Percentiles rank a stretch among this genome's conserved stretches.
These are phyloP conservation scores for Linnemannia hyalina DNA, from an alignment of 192 early-diverging fungal species.

Conservation along the genomic window DNA sequence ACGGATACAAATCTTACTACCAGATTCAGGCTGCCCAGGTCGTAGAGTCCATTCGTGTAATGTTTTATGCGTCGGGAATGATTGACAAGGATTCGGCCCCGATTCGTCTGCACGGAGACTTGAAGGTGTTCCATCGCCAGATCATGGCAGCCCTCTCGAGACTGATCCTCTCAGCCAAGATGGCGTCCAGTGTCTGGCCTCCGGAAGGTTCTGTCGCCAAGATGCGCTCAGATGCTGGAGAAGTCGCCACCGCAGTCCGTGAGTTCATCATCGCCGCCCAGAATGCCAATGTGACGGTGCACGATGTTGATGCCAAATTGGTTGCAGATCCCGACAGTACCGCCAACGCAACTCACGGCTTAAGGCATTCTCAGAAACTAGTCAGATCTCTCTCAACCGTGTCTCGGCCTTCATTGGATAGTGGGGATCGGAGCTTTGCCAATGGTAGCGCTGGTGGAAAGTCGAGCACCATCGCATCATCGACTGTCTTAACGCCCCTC, in stretches of 20 bases:
- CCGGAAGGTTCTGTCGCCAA: constrained; percentile 81
- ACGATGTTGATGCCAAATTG: constrained; percentile 57
- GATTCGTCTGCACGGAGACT: constrained; percentile 71
- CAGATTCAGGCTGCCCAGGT: constrained; percentile 57
- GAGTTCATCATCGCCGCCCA: constrained; percentile 69
- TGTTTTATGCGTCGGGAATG: constrained; percentile 85
- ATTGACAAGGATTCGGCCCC: constrained; percentile 75
- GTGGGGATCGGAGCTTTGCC: not conserved
- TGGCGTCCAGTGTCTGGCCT: constrained; percentile 83
- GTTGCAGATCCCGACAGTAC: constrained; percentile 39
- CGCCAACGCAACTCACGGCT: not conserved
- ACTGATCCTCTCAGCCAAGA: constrained; percentile 74
- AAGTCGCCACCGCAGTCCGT: constrained; percentile 80
- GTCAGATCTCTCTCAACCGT: constrained; percentile 15
- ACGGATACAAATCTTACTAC: constrained; percentile 42
- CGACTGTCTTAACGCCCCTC: constrained; percentile 40
- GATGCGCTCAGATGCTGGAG: constrained; percentile 78
- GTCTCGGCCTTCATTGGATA: constrained; percentile 15
- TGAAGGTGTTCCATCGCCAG: constrained; percentile 79
- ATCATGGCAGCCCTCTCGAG: constrained; percentile 89
- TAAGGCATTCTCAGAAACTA: constrained; percentile 19
- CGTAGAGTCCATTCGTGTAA: constrained; percentile 84
- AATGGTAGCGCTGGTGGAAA: not conserved
- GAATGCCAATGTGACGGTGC: constrained; percentile 38
- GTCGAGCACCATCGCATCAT: constrained; percentile 1